Base-by-base conservation (phyloP, 495 filamentous ascomycete species). In the Penicillium simplicissimum region DNA sequence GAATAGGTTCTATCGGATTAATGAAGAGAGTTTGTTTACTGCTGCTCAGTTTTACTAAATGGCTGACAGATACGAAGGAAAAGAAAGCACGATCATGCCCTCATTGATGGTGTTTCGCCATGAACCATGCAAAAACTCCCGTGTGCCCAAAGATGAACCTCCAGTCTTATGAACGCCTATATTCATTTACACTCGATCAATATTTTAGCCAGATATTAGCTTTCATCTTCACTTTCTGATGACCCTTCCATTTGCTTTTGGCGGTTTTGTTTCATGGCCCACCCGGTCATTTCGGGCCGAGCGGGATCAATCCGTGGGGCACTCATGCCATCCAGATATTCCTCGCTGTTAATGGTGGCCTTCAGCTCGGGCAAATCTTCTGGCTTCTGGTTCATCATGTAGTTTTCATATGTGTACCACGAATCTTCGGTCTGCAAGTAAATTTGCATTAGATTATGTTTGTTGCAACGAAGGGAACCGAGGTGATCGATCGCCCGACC, bases 311-410 rank as follows among this genome's bases (percentile, higher is more conserved):
- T 81, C 53, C 84, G 78, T 4, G 86, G 86, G 25, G 83, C 82
- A 71, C 85, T 88, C 72, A 90, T 86, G 45, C 74, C 74, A 74
- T 90, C 88, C 37, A 90, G 70, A 71, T 87, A 90, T 43, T 86
- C 75, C 53, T 81, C 80, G 60, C 81, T 77, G 33, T 79, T 77
- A 63, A 89, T 83, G 0, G 73, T 72, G 10, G 84, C 80, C 51
- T 80, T 68, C 11, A 90, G 74, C 49, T 82, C 74, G 13, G 82
- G 77, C 4, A 81, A 72, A 10, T 69, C 71, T 14, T 80, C 77
- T 2, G 77, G 65, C 11, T 85, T 74, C 61, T 83, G 72, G 47
- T 89, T 72, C 59, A 88, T 86, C 65, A 90, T 81, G 55, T 77
- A 79, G 53, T 83, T 80, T 25, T 87, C 80, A 59, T 85, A 91